Evolutionary conservation across 192 early-diverging fungal genomes (phyloP).

Genomic region (Phlyctochytrium planicorne): DNA sequence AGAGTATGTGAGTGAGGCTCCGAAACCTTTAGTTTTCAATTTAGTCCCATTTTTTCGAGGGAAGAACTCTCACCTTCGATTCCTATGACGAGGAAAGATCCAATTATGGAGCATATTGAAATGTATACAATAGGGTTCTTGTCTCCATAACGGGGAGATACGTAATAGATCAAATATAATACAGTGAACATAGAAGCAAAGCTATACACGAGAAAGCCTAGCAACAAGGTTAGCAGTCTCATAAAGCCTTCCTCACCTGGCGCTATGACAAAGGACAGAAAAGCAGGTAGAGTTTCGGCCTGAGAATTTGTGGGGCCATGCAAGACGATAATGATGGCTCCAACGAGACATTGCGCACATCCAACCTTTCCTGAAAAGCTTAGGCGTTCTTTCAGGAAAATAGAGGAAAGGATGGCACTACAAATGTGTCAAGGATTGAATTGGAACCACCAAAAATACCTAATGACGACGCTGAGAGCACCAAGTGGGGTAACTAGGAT

Average conservation of each 20-base stretch:
- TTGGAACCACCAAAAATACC: slow-evolving; percentile 41
- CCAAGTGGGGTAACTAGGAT: slow-evolving; percentile 91
- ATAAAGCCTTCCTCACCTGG: slow-evolving; percentile 19
- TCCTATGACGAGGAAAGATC: slow-evolving; percentile 58
- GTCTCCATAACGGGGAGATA: slow-evolving; percentile 59
- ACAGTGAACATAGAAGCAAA: slow-evolving; percentile 38
- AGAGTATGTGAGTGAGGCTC: slow-evolving; percentile 54
- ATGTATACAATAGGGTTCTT: slow-evolving; percentile 53
- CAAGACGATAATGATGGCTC: slow-evolving; percentile 55
- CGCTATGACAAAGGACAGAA: slow-evolving; percentile 49
- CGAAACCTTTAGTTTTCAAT: slow-evolving; percentile 47
- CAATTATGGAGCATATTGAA: slow-evolving; percentile 53
- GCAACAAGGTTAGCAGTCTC: background rate
- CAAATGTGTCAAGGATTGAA: background rate
- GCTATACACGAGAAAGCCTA: slow-evolving; percentile 55
- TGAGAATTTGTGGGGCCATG: slow-evolving; percentile 43
- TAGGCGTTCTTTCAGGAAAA: slow-evolving; percentile 58
- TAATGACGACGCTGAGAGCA: slow-evolving; percentile 84
- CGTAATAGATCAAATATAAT: slow-evolving; percentile 43
- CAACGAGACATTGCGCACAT: slow-evolving; percentile 58
- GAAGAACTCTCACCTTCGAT: slow-evolving; percentile 48
- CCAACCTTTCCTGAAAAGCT: slow-evolving; percentile 60
- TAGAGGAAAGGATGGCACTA: slow-evolving; percentile 59
- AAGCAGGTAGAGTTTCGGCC: slow-evolving; percentile 40
- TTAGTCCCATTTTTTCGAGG: background rate